phyloP scores from a whole-genome alignment of 202 grass and related monocot genomes.

The Panicum virgatum region DNA sequence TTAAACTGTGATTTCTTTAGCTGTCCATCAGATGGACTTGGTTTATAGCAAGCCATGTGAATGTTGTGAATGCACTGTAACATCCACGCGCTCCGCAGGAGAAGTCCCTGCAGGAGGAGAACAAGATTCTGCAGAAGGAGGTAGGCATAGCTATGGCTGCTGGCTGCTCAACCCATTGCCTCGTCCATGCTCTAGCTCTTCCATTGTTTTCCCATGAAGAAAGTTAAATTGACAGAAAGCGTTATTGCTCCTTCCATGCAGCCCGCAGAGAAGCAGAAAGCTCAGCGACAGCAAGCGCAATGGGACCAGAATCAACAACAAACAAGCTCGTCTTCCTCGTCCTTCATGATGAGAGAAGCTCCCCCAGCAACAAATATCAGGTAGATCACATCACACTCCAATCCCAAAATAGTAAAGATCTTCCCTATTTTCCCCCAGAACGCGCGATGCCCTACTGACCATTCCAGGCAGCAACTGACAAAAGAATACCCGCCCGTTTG shows the following conservation, averaged over 20 bases:
- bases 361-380: constrained; percentile 49
- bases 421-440: background rate
- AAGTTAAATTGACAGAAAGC: too few relatives aligned
- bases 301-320: constrained; percentile 53
- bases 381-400: constrained; percentile 30
- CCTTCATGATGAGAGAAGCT: constrained; percentile 59
- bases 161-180: background rate
- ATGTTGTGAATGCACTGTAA: background rate
- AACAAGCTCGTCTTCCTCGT: constrained; percentile 53
- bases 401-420: background rate
- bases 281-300: constrained; percentile 36
- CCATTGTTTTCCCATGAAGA: background rate
- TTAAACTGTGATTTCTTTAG: background rate
- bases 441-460: too few relatives aligned
- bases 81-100: constrained; percentile 50
- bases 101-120: constrained; percentile 74
- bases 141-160: constrained; percentile 51
- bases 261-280: constrained; percentile 77
- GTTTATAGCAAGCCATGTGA: background rate
- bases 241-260: constrained; percentile 38
- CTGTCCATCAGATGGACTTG: background rate
- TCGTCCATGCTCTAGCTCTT: background rate
- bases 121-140: constrained; percentile 72
- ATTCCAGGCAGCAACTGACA: background rate
- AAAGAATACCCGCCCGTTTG: background rate